phyloP scores from a whole-genome alignment of 2,329 filamentous ascomycete genomes.

The Trichoderma sp. region DNA sequence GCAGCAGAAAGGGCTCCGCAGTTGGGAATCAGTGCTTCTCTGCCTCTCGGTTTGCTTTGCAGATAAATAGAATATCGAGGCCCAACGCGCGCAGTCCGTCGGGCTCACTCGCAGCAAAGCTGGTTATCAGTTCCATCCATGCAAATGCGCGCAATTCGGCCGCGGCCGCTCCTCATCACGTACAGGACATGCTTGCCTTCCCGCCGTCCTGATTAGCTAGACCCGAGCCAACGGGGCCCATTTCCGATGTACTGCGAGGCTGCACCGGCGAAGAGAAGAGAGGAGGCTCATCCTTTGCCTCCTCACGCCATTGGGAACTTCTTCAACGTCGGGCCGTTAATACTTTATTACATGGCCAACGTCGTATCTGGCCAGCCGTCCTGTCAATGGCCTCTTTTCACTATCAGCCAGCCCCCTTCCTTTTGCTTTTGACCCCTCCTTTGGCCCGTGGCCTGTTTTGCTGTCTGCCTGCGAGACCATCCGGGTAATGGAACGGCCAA shows the following conservation, averaged over 20 bases:
- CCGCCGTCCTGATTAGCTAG: constrained; percentile 8
- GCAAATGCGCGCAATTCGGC: constrained; percentile 19
- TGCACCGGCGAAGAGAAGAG: not conserved
- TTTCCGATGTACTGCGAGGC: constrained; percentile 12
- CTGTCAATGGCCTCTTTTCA: constrained; percentile 3
- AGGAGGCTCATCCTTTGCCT: not conserved
- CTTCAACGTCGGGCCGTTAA: constrained; percentile 15
- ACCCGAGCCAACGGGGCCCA: not conserved
- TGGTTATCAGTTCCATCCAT: constrained; percentile 5
- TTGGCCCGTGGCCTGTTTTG: not conserved
- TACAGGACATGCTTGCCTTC: not conserved
- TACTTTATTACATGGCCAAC: not conserved
- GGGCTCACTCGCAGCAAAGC: constrained; percentile 8
- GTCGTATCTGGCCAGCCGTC: not conserved
- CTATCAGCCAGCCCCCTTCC: not conserved
- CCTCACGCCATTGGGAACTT: constrained; percentile 12
- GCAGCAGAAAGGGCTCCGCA: constrained; percentile 15
- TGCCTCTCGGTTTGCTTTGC: not conserved
- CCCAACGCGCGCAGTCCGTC: constrained; percentile 14
- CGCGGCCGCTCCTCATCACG: constrained; percentile 18
- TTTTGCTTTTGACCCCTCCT: not conserved
- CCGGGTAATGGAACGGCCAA: not conserved
- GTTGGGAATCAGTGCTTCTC: constrained; percentile 18
- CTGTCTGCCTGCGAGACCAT: not conserved
- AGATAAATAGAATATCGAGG: not conserved